A percentile compares a stretch with the other conserved stretches of the same genome.
These are phyloP conservation scores for Brasenia schreberi DNA, from an alignment of 164 flowering plant genomes.

Conservation along the genomic window DNA sequence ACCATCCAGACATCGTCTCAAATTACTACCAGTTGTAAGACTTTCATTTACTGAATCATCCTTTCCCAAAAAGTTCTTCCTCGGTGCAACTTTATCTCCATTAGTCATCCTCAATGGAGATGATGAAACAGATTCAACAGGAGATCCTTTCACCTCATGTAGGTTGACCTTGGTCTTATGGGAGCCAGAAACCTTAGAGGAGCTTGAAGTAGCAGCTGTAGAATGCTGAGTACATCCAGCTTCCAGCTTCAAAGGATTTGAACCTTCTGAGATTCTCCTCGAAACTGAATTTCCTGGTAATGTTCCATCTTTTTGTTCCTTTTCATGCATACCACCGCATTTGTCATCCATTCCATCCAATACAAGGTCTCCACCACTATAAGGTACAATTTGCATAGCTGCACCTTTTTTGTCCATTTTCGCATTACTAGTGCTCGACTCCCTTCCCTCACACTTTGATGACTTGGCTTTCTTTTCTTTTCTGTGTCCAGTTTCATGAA, in stretches of 20 bases:
- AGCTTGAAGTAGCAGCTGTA: constrained; percentile 79
- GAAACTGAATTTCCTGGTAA: constrained; percentile 13
- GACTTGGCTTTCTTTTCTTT: constrained; percentile 25
- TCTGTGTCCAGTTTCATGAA: constrained; percentile 19
- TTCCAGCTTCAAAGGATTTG: constrained; percentile 40
- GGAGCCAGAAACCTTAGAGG: constrained; percentile 83
- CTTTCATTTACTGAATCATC: not conserved
- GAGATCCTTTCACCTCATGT: constrained; percentile 70
- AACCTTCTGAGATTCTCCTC: constrained; percentile 26
- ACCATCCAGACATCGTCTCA: not conserved
- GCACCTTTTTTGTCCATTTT: constrained; percentile 17
- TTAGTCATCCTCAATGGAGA: constrained; percentile 61
- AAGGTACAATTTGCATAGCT: not conserved
- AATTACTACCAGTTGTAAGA: not conserved
- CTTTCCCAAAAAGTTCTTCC: not conserved
- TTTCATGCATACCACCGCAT: constrained; percentile 5
- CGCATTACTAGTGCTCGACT: constrained; percentile 15
- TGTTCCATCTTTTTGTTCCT: constrained; percentile 17
- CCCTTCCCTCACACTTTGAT: constrained; percentile 19
- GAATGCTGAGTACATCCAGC: constrained; percentile 22
- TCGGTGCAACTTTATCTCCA: constrained; percentile 25
- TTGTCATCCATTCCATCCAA: constrained; percentile 17
- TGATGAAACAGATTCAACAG: constrained; percentile 94
- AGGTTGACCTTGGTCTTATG: constrained; percentile 36
- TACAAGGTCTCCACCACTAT: constrained; percentile 11